A percentile compares a stretch with the other conserved stretches of the same genome.
Conservation (phyloP, 345 rosid species). For the Microcos paniculata region DNA sequence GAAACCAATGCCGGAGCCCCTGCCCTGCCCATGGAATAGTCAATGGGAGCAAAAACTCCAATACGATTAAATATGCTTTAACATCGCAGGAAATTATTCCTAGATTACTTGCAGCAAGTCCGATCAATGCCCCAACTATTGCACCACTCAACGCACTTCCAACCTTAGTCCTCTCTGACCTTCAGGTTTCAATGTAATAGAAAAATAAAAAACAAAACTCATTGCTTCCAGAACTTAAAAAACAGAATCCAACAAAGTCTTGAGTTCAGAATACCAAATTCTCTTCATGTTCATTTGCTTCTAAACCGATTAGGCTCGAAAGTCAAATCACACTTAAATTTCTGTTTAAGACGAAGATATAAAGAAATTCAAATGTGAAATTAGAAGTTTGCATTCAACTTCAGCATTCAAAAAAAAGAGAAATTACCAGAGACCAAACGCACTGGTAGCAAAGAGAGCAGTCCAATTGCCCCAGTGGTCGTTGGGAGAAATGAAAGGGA, state of each 20-base stretch:
- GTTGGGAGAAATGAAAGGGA: conserved; percentile 61
- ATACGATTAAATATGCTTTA: conserved; percentile 56
- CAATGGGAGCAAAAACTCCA: conserved; percentile 73
- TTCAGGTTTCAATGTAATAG: conserved; percentile 26
- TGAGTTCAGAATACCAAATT: no score
- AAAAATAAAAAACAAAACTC: background rate
- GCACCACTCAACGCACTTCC: conserved; percentile 89
- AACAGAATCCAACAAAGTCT: no score
- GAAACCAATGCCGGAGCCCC: no score
- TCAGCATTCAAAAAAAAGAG: no score
- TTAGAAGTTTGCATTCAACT: no score
- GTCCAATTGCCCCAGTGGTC: conserved; percentile 88
- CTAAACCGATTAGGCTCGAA: no score
- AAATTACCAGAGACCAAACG: conserved; percentile 74
- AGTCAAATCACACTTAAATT: no score
- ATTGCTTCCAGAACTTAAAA: background rate
- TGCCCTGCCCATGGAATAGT: no score
- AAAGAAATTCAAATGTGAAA: no score
- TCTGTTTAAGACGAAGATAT: no score
- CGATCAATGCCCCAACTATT: conserved; percentile 75
- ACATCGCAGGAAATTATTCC: conserved; percentile 73
- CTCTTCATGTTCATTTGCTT: no score
- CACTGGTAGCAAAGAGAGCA: conserved; percentile 76
- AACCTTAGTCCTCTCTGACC: conserved; percentile 88
- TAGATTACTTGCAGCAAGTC: conserved; percentile 76